Conservation (phyloP, 257 asterid species). For the Forsythia suspensa region DNA sequence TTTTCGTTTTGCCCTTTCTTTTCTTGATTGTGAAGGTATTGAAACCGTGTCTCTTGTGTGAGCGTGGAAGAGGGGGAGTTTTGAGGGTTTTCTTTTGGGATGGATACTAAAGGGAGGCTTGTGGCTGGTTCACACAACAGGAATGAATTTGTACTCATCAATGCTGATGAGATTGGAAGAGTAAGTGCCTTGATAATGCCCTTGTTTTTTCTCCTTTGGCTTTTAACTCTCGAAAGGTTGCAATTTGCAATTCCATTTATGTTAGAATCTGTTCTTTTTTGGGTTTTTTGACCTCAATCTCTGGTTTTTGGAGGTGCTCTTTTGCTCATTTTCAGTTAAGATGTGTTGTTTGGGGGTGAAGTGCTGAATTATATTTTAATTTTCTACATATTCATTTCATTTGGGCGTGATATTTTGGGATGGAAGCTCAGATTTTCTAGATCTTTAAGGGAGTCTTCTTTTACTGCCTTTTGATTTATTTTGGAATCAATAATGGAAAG, state of each 20-base stretch:
- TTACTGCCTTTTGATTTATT: neutral
- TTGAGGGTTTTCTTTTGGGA: slow-evolving; percentile 24
- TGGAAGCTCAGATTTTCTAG: slow-evolving; percentile 17
- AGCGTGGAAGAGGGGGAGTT: slow-evolving; percentile 16
- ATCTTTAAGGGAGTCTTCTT: slow-evolving; percentile 17
- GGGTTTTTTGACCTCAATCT: no score
- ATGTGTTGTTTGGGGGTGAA: neutral
- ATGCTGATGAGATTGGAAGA: slow-evolving; percentile 96
- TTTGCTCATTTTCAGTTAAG: slow-evolving; percentile 16
- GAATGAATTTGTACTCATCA: slow-evolving; percentile 88
- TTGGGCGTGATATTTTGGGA: neutral
- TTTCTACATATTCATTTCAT: neutral
- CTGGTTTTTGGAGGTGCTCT: slow-evolving; percentile 13
- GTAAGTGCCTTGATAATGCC: slow-evolving; percentile 42
- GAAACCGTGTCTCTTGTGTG: neutral
- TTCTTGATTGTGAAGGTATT: slow-evolving; percentile 29
- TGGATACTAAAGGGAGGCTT: slow-evolving; percentile 90
- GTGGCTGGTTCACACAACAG: slow-evolving; percentile 93
- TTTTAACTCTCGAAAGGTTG: neutral
- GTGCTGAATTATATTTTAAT: neutral
- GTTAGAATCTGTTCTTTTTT: neutral
- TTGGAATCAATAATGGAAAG: slow-evolving; percentile 7
- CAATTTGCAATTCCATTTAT: neutral
- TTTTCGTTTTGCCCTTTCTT: slow-evolving; percentile 23
- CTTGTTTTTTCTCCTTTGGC: slow-evolving; percentile 9